Base-by-base conservation (phyloP, 495 filamentous ascomycete species). In the Penicillium alfredii region DNA sequence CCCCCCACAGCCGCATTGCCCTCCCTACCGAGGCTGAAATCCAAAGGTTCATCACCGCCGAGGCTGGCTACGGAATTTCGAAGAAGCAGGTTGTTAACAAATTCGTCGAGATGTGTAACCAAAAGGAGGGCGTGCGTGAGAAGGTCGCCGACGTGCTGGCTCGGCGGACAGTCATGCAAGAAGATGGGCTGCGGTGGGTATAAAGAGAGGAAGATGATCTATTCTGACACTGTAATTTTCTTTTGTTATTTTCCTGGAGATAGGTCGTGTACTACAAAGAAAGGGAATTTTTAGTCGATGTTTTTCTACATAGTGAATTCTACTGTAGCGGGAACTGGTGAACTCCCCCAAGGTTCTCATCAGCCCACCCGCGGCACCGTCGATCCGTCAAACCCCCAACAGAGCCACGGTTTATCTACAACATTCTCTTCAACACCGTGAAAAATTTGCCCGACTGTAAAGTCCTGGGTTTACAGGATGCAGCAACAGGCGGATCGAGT, bases 21-120 rank as follows among this genome's bases (percentile, higher is more conserved):
- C 66, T 98, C 16, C 90, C 89, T 26, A 71, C 60, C 13, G 89
- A 98, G 63, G 27, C 42, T n/a, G 72, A 84, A 12, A 77, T 97
- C 12, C 61, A 76, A 68, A 35, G 50, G 9, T 42, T 77, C 38
- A 71, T 88, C 3, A 51, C 42, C 19, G 42, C 39, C 9, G 30
- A 41, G n/a, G n/a, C n/a, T n/a, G n/a, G n/a, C n/a, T n/a, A n/a
- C 27, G 17, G 36, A 10, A 15, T 34, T 15, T 26, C 28, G 1
- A 23, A 37, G 25, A 29, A 39, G 9, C 23, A 57, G 41, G 38
- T 50, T 3, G 35, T 63, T 12, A 30, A 47, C 3, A 34, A 60
- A 30, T 63, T 69, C 42, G 51, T 52, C 11, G 28, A 48, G 15
- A 49, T 47, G 34, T 66, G 45, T 42, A 51, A 49, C 9, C 44